These are phyloP conservation scores for Eucalyptus guilfoylei DNA, from an alignment of 345 rosid species.

Conservation along the genomic window DNA sequence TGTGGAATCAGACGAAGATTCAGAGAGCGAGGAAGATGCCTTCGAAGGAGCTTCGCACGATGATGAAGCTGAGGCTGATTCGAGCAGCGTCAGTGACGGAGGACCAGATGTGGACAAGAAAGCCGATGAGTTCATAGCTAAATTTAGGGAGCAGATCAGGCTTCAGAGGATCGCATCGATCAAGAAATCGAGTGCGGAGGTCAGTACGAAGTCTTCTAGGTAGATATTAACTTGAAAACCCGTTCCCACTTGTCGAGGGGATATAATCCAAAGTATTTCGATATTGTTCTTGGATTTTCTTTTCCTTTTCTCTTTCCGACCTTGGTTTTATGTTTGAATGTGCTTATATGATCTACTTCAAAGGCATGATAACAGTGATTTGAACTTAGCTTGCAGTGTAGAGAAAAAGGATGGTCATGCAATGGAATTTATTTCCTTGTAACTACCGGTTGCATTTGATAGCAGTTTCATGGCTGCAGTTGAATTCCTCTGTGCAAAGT, in stretches of 20 bases:
- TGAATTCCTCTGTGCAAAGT: neutral
- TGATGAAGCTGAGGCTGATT: conserved; percentile 9
- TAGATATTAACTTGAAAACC: neutral
- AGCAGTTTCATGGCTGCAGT: neutral
- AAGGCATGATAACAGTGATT: neutral
- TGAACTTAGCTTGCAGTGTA: neutral
- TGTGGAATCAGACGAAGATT: conserved; percentile 5
- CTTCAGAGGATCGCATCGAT: conserved; percentile 89
- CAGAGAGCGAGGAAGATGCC: neutral
- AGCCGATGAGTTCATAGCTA: conserved; percentile 97
- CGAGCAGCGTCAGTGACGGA: conserved; percentile 17
- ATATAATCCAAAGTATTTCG: neutral
- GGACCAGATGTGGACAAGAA: conserved; percentile 90
- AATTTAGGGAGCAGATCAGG: conserved; percentile 96
- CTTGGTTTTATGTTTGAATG: neutral
- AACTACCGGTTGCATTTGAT: neutral
- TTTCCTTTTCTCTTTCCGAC: neutral
- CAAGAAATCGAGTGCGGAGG: conserved; percentile 48
- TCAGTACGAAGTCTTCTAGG: conserved; percentile 3
- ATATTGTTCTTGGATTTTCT: neutral
- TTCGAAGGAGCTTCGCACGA: neutral
- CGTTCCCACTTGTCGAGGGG: neutral
- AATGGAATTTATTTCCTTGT: neutral
- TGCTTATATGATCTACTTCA: neutral
- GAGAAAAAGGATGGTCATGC: neutral